phyloP scores from a whole-genome alignment of 192 early-diverging fungal genomes.

The Mortierella antarctica region DNA sequence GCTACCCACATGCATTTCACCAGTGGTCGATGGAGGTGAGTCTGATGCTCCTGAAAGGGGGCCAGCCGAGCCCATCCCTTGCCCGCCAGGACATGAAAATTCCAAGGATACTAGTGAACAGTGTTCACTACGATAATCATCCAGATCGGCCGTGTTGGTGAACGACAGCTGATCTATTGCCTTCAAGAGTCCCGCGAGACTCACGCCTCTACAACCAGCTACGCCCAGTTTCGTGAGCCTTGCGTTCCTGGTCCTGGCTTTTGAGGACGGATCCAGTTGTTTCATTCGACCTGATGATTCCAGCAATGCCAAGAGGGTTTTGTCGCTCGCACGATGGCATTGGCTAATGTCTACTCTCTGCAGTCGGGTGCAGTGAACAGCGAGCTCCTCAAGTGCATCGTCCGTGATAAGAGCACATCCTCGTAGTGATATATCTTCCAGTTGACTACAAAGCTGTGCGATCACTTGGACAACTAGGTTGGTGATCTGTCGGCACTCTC shows the following conservation, averaged over 20 bases:
- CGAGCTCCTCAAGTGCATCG: conserved; percentile 35
- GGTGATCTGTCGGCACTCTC: conserved; percentile 31
- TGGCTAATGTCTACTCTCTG: conserved; percentile 21
- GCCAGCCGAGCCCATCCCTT: not conserved
- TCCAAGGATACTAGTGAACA: conserved; percentile 27
- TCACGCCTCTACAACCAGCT: conserved; percentile 36
- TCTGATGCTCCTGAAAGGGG: not conserved
- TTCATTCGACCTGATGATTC: conserved; percentile 9
- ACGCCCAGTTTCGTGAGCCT: conserved; percentile 20
- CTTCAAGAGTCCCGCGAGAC: conserved; percentile 14
- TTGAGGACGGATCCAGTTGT: not conserved
- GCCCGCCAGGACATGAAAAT: conserved; percentile 21
- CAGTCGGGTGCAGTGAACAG: conserved; percentile 19
- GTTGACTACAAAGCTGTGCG: conserved; percentile 25
- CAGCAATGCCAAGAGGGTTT: conserved; percentile 17
- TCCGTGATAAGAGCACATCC: conserved; percentile 33
- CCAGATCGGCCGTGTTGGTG: not conserved
- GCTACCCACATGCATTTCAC: not conserved
- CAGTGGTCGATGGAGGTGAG: not conserved
- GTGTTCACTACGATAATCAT: not conserved
- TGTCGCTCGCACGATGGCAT: conserved; percentile 22
- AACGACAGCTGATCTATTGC: conserved; percentile 8
- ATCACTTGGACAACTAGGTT: conserved; percentile 38
- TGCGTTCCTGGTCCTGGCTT: conserved; percentile 11
- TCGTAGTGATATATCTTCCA: conserved; percentile 34